Conservation (phyloP, 768 basidiomycete species). For the Scleroderma bovista region DNA sequence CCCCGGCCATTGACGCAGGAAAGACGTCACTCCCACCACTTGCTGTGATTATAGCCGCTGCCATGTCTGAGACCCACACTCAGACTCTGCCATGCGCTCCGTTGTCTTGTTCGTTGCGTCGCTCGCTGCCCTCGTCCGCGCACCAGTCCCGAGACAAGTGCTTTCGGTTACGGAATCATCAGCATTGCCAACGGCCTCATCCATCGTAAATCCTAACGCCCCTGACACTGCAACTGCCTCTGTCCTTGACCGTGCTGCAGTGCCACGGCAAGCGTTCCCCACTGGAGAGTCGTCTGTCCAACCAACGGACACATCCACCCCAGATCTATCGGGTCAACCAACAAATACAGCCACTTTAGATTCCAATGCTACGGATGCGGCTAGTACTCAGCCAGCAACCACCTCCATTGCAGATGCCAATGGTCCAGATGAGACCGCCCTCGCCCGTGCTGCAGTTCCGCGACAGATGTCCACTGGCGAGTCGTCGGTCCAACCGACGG, state of each 20-base stretch:
- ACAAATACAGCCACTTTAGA: too few relatives aligned
- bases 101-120: neutral
- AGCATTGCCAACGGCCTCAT: neutral
- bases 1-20: neutral
- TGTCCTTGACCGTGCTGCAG: neutral
- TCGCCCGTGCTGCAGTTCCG: neutral
- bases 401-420: too few relatives aligned
- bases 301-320: too few relatives aligned
- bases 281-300: too few relatives aligned
- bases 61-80: neutral
- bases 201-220: neutral
- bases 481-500: neutral
- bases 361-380: too few relatives aligned
- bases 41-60: neutral
- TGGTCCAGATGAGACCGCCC: too few relatives aligned
- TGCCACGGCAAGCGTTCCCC: too few relatives aligned
- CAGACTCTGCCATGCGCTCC: neutral
- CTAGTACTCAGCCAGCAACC: too few relatives aligned
- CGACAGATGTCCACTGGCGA: neutral
- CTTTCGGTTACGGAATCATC: neutral
- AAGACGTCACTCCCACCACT: neutral
- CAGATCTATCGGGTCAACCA: neutral
- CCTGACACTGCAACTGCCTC: too few relatives aligned
- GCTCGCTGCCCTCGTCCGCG: neutral
- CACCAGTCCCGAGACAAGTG: neutral